phyloP scores from a whole-genome alignment of 164 flowering plant genomes.

The Warburgia ugandensis region DNA sequence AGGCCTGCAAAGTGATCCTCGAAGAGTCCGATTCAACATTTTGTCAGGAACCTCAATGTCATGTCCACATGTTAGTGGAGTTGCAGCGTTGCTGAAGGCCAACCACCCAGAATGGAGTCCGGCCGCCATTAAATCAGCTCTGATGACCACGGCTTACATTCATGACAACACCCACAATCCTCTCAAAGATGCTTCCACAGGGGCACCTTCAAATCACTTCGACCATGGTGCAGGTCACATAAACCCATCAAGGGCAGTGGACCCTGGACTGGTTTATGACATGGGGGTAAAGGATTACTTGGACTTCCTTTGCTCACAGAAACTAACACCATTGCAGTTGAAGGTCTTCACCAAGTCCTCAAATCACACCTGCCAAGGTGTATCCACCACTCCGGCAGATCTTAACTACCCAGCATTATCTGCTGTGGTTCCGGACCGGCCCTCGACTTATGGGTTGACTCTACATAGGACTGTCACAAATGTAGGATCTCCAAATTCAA shows the following conservation, averaged over 20 bases:
- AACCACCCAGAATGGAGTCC: conserved; percentile 87
- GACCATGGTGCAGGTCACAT: conserved; percentile 86
- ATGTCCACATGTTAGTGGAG: conserved; percentile 76
- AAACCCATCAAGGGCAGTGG: conserved; percentile 58
- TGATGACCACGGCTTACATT: conserved; percentile 79
- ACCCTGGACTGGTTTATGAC: conserved; percentile 93
- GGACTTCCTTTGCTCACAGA: conserved; percentile 65
- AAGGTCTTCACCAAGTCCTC: conserved; percentile 24
- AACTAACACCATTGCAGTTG: conserved; percentile 39
- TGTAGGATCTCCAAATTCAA: conserved; percentile 55
- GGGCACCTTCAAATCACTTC: conserved; percentile 64
- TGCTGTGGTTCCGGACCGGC: too few species aligned
- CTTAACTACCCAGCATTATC: conserved; percentile 86
- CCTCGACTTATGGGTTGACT: conserved; percentile 36
- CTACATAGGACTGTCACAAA: conserved; percentile 61
- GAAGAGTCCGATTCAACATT: conserved; percentile 60
- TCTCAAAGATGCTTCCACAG: conserved; percentile 49
- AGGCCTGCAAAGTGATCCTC: conserved; percentile 34
- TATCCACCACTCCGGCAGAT: conserved; percentile 31
- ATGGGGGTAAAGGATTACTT: conserved; percentile 48
- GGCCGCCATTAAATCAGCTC: conserved; percentile 66
- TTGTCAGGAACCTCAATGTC: conserved; percentile 93
- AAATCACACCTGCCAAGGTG: conserved; percentile 40
- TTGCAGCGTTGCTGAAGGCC: conserved; percentile 62
- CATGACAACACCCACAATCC: conserved; percentile 38